Evolutionary conservation across 768 basidiomycete species (phyloP).

Genomic region (Amanita pseudoporphyria): DNA sequence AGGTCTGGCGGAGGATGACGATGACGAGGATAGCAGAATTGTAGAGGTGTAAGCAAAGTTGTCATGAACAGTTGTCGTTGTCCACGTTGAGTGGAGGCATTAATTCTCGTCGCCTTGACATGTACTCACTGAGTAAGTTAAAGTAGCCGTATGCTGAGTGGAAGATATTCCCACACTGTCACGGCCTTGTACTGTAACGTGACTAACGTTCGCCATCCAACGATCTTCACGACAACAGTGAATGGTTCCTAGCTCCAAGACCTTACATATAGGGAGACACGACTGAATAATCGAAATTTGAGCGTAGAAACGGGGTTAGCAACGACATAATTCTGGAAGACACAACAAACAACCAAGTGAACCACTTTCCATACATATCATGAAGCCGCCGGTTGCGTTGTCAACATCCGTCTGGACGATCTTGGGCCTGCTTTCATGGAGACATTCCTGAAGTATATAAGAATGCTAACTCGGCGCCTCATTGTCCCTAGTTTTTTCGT

Average conservation of each 20-base stretch:
- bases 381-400: background rate
- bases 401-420: no score
- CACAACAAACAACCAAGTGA: background rate
- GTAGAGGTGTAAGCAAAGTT: conserved; percentile 57
- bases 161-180: no score
- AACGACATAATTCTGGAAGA: background rate
- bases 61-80: background rate
- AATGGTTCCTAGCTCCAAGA: background rate
- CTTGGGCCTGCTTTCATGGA: no score
- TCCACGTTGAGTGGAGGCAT: background rate
- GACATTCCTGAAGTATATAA: background rate
- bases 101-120: no score
- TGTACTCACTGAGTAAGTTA: no score
- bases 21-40: conserved; percentile 66
- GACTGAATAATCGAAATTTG: background rate
- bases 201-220: background rate
- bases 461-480: background rate
- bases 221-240: background rate
- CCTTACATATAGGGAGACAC: background rate
- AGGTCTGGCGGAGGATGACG: conserved; percentile 23
- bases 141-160: no score
- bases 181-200: no score
- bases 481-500: background rate
- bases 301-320: background rate
- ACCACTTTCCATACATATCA: background rate